Base-by-base conservation (phyloP, 148 eudicot species). In the Euryodendron excelsum region DNA sequence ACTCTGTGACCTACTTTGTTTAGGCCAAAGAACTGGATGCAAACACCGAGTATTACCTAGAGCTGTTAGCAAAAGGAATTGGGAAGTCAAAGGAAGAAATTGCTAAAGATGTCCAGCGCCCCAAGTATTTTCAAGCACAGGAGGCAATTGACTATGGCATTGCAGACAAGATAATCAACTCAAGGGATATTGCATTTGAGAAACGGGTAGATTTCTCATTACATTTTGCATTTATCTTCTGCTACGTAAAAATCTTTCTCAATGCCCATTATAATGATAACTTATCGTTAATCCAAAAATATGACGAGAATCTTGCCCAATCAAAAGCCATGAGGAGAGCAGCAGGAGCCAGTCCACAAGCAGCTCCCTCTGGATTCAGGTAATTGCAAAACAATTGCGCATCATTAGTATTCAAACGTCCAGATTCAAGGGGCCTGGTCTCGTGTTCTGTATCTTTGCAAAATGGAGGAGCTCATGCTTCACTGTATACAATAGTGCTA, bases 81-180 rank as follows among this genome's bases (percentile, higher is more conserved):
- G 98, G 97, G 64, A 94, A 94, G 80, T 75, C 98, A 23, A 85
- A 87, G 78, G 92, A 92, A 81, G 98, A 92, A 82, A 82, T 94
- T 27, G 84, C 67, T 10, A 88, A 89, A 81, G 98, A 94, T 68
- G 78, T 94, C 48, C 84, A 84, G 63, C 89, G 88, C 47, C 89
- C 91, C 44, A 92, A 85, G 65, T 85, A 85, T 75, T 84, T 92
- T 39, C 89, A 81, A 74, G 85, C 98, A 59, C 86, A 91, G 55
- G 94, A 86, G 73, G 98, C 98, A 61, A 91, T 94, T 72, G 95
- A 80, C 60, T 94, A 94, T 77, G 97, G 98, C 60, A 62, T 94
- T 82, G 98, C 91, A 36, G 98, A 94, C 92, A 91, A 81, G 83
- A 84, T 94, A 63, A 85, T 93, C 5, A 74, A 78, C 80, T 82